Evolutionary conservation across 1,284 basidiomycete genomes (phyloP), one percentile per base, ranked within the genome.

Genomic region (Moniliophthora roreri): DNA sequence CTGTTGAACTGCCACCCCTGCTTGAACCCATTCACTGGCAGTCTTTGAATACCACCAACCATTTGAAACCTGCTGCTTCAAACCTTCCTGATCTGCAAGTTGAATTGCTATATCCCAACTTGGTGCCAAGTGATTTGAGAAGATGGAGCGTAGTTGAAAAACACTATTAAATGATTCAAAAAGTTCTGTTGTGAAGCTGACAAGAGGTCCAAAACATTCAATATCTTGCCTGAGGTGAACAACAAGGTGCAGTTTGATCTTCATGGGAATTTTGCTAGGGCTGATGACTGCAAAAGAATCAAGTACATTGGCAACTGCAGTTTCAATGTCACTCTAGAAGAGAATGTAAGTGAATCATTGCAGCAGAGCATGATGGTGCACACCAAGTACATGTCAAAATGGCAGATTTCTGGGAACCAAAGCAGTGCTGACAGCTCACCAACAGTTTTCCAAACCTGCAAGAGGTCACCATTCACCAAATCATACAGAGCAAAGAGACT

Each of bases 101-200:
- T 66, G 56, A 10, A 44, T 16, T 0, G 70, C 68, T 34, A 76
- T 76, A 48, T 75, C 70, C 11, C 63, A 67, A 52, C 71, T 74
- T 9, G 73, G 72, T 1, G 72, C 65, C 1, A 64, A 66, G 35
- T 69, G 70, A 44, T 75, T 75, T 21, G 66, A 70, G 6, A 66
- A 50, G 23, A 75, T 60, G 5, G 67, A 70, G 48, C 67, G 70
- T 5, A 55, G 48, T 0, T 69, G 60, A 52, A 74, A 74, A 7
- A 74, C 56, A 4, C 60, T 60, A 57, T 75, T 75, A 51, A 66
- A 74, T 16, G 58, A 63, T 42, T 75, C 71, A 56, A 67, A 73
- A 0, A 60, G 53, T 50, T 76, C 69, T 0, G 69, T 74, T 32
- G 68, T 57, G 40, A 63, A 55, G 0, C 64, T 54, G n/a, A 74